Base-by-base conservation (phyloP, 2,329 filamentous ascomycete species). In the Neopestalotiopsis rosae region DNA sequence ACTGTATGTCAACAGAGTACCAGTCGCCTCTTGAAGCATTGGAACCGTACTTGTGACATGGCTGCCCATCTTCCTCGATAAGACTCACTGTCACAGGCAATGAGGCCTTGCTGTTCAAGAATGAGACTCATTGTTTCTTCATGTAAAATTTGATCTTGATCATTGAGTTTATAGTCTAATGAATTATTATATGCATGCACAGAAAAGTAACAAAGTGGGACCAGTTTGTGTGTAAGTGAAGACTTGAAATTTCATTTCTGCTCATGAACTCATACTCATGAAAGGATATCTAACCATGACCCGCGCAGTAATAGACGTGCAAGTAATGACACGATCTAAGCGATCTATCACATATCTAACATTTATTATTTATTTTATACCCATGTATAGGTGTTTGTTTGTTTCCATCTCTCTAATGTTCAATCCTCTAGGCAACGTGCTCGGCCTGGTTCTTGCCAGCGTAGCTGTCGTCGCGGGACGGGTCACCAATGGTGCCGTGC, bases 401-500 rank as follows among this genome's bases (percentile, higher is more conserved):
- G n/a, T 14, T 32, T 17, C n/a, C 13, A 14, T 24, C 12, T 49
- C 32, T 56, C 9, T 28, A 28, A 28, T 28, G 24, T 28, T 28
- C 24, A 28, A 28, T 4, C 24, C 24, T 28, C 24, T 56, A 67
- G 4, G 61, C 61, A 40, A 64, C 24, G 34, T 64, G 61, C 61
- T 64, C n/a, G 34, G 40, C 13, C 38, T 45, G 38, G 38, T 64
- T 45, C 40, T 64, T 64, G 20, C 38, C 42, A 30, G 38, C 40
- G 61, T 49, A 64, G 61, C 61, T 64, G 34, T 64, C 61, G 40
- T 64, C 65, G 34, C 65, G 20, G 20, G 56, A 20, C 14, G 34
- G 52, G 34, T 67, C 56, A 17, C 56, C 65, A 38, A 59, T 67
- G 40, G 32, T 61, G 52, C 52, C 65, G 32, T 67, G 52, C 65